Evolutionary conservation across 1,284 basidiomycete species (phyloP), one percentile per base, ranked within the genome.

Genomic region (Austroboletus niveus): DNA sequence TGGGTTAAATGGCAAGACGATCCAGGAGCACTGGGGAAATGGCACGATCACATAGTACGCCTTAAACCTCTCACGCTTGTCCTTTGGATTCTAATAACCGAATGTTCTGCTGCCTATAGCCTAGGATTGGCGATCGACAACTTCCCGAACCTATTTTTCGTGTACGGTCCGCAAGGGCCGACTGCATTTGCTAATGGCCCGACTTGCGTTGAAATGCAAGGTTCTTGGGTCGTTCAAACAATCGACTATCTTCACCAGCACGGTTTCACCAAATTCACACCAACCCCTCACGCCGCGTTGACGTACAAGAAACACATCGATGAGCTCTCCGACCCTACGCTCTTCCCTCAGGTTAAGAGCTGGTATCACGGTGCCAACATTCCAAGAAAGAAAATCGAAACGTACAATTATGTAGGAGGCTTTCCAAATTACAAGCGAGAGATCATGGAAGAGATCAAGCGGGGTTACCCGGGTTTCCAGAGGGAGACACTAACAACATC

Each of bases 91-190:
- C 39, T 40, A 5, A 40, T 9, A 22, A 40, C 12, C 9, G 8
- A 40, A 22, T 4, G 4, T 31, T 8, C 11, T 7, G 2, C 10
- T 0, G 12, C 22, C 22, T 4, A 47, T 17, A 41, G 61, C n/a
- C 36, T 64, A 1, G 54, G 60, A 9, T 42, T 63, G 52, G 43
- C 60, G 10, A 45, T 63, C 5, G 58, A 61, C 15, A 58, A 61
- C 20, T 60, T 64, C 35, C 62, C 50, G 11, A 60, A 63, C 43
- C 31, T 62, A 0, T 64, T 31, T 32, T 52, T 58, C 14, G 44
- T 50, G 34, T 48, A 63, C 3, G 58, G 62, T 5, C 52, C 62
- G 1, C 62, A 62, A 1, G 62, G 49, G 22, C 60, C 60, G 1
- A 52, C 43, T 0, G 46, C 51, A 2, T 40, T 54, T 22, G 62